Evolutionary conservation across 1,139 yeast species (phyloP), one percentile per base, ranked within the genome.

Genomic region (Eremothecium coryli): DNA sequence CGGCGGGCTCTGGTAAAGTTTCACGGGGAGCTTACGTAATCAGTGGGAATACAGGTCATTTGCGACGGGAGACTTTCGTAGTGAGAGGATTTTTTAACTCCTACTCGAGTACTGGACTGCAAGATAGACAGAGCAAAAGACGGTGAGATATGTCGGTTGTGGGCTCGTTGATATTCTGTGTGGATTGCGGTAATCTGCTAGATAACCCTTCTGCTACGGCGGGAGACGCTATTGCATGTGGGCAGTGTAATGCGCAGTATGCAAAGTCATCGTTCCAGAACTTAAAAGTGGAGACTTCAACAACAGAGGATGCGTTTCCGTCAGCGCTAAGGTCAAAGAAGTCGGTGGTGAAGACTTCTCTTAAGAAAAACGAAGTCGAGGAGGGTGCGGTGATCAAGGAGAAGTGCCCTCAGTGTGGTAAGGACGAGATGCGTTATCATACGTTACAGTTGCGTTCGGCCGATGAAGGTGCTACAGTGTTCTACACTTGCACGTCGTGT

Each of bases 391-490:
- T 93, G 15, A 90, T 90, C 58, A 82, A 86, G 60, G 99, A 90
- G 60, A 86, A 82, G 56, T 90, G 99, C 68, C 97, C 97, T 15
- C 78, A 86, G 61, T 90, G 98, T 73, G 96, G 95, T 33, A 74
- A 88, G 60, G 96, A 90, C 53, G 96, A 90, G 62, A 93, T 93
- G 98, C 90, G 80, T 57, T 90, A 90, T 60, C 96, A 90, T 56
- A 90, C 98, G 7, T 68, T 90, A 50, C 99, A 90, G 62, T 71
- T 90, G 49, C 76, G 99, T 65, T 82, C 95, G 36, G 99, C 98
- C 2, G 99, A 90, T 70, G 99, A 90, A 70, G 99, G 98, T 68
- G 93, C 93, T 20, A 82, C 93, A 5, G 93, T 82, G 21, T 93
- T 90, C 58, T 93, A 90, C 64, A 88, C 98, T 1, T 90, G 98